phyloP scores from a whole-genome alignment of 2,329 filamentous ascomycete species.

The Arthrobotrys megalospora region DNA sequence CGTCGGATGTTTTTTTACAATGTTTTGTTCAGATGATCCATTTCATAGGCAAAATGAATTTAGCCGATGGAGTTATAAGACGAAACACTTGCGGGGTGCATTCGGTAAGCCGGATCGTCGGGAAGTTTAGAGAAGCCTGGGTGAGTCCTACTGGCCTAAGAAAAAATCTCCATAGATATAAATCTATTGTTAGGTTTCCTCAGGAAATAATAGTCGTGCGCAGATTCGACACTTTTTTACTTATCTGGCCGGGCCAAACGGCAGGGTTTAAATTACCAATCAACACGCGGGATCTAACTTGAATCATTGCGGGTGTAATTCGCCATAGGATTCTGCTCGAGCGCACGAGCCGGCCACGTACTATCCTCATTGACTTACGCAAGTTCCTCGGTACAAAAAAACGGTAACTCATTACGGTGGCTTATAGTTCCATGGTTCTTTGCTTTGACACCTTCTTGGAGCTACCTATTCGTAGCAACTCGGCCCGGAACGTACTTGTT shows the following conservation, averaged over 20 bases:
- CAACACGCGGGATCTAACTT: neutral
- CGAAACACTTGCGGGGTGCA: conserved; percentile 41
- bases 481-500: neutral
- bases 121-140: conserved; percentile 16
- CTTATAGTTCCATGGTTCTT: too few relatives aligned
- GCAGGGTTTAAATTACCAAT: neutral
- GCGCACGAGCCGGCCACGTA: too few relatives aligned
- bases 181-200: neutral
- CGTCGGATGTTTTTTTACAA: neutral
- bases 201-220: neutral
- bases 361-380: too few relatives aligned
- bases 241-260: too few relatives aligned
- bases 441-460: neutral
- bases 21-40: conserved; percentile 2
- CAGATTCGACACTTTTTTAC: neutral
- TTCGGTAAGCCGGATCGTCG: conserved; percentile 57
- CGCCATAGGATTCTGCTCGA: neutral
- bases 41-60: conserved; percentile 47
- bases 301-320: neutral
- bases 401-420: too few relatives aligned
- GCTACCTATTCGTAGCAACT: neutral
- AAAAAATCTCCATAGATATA: neutral
- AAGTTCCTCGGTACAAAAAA: too few relatives aligned
- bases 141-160: neutral
- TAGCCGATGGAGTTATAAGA: conserved; percentile 41